Conservation (phyloP, 257 asterid species). For the Penstemon davidsonii region DNA sequence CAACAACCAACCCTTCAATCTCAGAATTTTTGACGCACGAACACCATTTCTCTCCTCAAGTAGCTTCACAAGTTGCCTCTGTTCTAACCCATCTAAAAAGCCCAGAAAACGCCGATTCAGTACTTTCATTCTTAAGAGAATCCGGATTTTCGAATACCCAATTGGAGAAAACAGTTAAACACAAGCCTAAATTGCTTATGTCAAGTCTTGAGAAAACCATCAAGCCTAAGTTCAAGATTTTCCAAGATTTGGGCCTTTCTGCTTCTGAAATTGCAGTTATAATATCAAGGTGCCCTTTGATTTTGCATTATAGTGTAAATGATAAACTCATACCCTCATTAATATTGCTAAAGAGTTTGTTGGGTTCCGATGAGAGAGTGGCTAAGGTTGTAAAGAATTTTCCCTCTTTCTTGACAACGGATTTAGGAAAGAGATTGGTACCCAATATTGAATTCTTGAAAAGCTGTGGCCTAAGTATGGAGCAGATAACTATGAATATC, state of each 20-base stretch:
- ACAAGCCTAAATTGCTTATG: not conserved
- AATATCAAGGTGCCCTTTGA: not conserved
- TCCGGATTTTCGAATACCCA: constrained; percentile 12
- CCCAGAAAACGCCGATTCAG: not conserved
- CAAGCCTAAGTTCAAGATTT: constrained; percentile 14
- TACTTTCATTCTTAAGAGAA: not conserved
- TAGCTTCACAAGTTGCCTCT: not conserved
- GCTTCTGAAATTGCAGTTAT: not conserved
- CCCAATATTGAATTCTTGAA: constrained; percentile 40
- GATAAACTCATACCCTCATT: not conserved
- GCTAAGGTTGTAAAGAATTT: constrained; percentile 24
- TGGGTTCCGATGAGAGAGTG: constrained; percentile 10
- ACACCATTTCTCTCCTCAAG: constrained; percentile 2
- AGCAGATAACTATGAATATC: constrained; percentile 11
- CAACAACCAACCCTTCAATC: not conserved
- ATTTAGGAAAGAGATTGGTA: constrained; percentile 31
- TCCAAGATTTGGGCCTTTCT: constrained; percentile 9
- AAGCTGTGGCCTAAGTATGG: constrained; percentile 35
- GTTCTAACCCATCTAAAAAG: not conserved
- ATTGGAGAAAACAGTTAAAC: not conserved
- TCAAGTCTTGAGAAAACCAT: not conserved
- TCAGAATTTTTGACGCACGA: constrained; percentile 3
- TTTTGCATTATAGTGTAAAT: not conserved
- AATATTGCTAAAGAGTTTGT: constrained; percentile 1
- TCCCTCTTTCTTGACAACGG: constrained; percentile 3